phyloP scores from a whole-genome alignment of 768 basidiomycete species.

The Pilatotrama ljubarskyi region DNA sequence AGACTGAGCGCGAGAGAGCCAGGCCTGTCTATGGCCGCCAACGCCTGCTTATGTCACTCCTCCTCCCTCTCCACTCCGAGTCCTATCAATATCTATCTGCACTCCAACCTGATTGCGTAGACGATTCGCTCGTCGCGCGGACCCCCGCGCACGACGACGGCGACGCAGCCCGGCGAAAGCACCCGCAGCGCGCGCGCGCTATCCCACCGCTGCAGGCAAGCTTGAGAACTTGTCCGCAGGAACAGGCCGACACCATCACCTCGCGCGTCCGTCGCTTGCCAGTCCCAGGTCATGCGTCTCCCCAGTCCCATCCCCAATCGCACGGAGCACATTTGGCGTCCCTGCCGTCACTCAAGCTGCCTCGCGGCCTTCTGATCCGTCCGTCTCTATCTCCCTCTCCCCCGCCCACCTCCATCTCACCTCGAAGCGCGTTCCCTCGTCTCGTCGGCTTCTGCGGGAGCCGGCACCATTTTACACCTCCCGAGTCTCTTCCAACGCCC shows the following conservation, averaged over 20 bases:
- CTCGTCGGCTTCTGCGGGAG: no score
- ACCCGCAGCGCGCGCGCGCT: background rate
- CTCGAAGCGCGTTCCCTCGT: background rate
- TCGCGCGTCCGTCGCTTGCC: constrained; percentile 9
- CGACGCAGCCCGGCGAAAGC: background rate
- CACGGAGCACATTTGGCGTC: background rate
- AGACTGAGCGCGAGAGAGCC: background rate
- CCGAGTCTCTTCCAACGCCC: no score
- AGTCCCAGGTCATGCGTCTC: constrained; percentile 11
- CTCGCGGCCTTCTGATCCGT: constrained; percentile 4
- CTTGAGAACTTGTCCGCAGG: constrained; percentile 6
- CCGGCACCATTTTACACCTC: no score
- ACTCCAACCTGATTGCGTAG: background rate
- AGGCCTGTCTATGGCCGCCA: background rate
- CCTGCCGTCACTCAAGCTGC: background rate
- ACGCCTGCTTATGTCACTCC: constrained; percentile 2
- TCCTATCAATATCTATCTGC: background rate
- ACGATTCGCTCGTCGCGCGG: background rate
- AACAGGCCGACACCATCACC: background rate
- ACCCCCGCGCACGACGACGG: background rate
- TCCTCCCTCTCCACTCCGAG: background rate
- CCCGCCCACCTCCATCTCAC: background rate
- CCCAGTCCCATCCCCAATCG: background rate
- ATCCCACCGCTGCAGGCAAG: background rate
- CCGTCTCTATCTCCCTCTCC: background rate